Evolutionary conservation across 1,284 basidiomycete genomes (phyloP).

Genomic region (Afroboletus lepidellus): DNA sequence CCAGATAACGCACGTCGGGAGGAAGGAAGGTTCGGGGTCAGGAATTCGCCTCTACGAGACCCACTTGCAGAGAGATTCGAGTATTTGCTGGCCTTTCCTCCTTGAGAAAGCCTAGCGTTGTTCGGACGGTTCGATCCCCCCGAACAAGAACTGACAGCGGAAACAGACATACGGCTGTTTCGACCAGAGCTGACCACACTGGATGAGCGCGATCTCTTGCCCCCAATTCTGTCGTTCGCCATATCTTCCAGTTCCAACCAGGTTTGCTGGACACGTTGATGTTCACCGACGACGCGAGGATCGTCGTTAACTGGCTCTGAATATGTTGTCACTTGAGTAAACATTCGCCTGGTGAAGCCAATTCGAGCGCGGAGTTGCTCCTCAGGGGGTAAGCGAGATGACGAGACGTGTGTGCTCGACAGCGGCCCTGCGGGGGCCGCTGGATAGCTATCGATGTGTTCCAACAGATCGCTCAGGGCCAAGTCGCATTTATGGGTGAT

Average conservation of each 20-base stretch:
- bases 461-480: constrained; percentile 76
- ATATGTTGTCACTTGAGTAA: constrained; percentile 46
- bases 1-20: constrained; percentile 51
- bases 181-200: constrained; percentile 62
- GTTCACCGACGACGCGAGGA: constrained; percentile 55
- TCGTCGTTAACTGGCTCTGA: constrained; percentile 51
- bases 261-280: constrained; percentile 65
- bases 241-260: constrained; percentile 80
- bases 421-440: constrained; percentile 51
- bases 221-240: constrained; percentile 62
- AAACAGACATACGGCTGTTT: constrained; percentile 49
- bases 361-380: constrained; percentile 64
- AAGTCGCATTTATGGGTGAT: constrained; percentile 59
- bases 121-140: constrained; percentile 27
- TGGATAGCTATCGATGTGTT: constrained; percentile 78
- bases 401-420: constrained; percentile 48
- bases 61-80: constrained; percentile 48
- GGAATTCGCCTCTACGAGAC: constrained; percentile 43
- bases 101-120: constrained; percentile 31
- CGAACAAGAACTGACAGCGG: constrained; percentile 27
- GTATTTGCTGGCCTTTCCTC: constrained; percentile 42
- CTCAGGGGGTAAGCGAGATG: constrained; percentile 48
- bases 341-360: constrained; percentile 52
- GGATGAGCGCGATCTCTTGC: constrained; percentile 59
- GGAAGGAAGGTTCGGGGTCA: constrained; percentile 45